Percentiles rank a stretch among this genome's conserved stretches.
phyloP scores from a whole-genome alignment of 2,329 filamentous ascomycete genomes.

The Aspergillus quadrilineatus region DNA sequence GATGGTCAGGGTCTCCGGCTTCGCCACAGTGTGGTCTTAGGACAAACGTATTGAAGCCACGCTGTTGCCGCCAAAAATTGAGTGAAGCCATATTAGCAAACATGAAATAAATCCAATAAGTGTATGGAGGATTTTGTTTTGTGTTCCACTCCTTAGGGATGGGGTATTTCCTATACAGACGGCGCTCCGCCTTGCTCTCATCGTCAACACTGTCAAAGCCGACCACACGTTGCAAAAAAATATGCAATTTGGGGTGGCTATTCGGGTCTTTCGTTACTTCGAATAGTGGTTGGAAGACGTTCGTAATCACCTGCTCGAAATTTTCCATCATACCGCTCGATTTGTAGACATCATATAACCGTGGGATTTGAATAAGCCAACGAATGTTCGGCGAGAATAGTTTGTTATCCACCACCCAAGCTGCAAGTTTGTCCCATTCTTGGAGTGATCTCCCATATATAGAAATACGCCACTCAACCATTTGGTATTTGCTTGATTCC shows the following conservation, averaged over 20 bases:
- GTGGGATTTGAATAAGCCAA: slow-evolving; percentile 94
- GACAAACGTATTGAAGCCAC: slow-evolving; percentile 94
- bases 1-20: slow-evolving; percentile 92
- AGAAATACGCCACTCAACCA: slow-evolving; percentile 98
- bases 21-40: slow-evolving; percentile 94
- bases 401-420: slow-evolving; percentile 98
- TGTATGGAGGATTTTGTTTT: slow-evolving; percentile 95
- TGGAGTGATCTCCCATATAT: slow-evolving; percentile 90
- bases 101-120: slow-evolving; percentile 98
- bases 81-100: slow-evolving; percentile 92
- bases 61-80: slow-evolving; percentile 84
- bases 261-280: slow-evolving; percentile 86
- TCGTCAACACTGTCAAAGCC: slow-evolving; percentile 98
- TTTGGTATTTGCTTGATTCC: slow-evolving; percentile 98
- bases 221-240: slow-evolving; percentile 92
- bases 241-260: slow-evolving; percentile 86
- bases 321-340: slow-evolving; percentile 80
- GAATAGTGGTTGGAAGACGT: slow-evolving; percentile 90
- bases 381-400: slow-evolving; percentile 96
- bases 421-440: slow-evolving; percentile 96
- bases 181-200: slow-evolving; percentile 92
- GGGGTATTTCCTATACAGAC: slow-evolving; percentile 94
- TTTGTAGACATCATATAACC: slow-evolving; percentile 95
- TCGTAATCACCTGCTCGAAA: slow-evolving; percentile 85
- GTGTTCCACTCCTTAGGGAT: slow-evolving; percentile 85